Conservation (phyloP, 2,329 filamentous ascomycete genomes). For the Beauveria sp. region DNA sequence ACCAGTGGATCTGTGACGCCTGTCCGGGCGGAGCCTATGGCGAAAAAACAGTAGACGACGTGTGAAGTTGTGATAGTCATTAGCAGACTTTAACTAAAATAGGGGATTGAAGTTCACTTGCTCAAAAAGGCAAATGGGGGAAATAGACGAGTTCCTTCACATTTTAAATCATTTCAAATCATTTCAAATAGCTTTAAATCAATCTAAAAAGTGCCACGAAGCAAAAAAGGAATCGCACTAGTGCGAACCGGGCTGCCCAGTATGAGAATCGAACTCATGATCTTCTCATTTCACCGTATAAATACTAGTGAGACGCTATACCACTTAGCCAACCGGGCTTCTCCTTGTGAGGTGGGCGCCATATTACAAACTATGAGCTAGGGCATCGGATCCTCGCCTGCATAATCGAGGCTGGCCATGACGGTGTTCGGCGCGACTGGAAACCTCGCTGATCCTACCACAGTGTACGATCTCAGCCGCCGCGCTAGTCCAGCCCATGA, state of each 20-base stretch:
- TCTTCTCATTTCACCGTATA: conserved; percentile 21
- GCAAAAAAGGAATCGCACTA: conserved; percentile 2
- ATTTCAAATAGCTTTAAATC: too few species aligned
- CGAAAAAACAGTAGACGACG: background rate
- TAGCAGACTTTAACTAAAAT: too few species aligned
- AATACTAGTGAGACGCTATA: conserved; percentile 30
- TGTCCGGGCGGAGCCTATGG: background rate
- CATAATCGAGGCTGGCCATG: too few species aligned
- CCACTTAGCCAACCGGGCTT: conserved; percentile 27
- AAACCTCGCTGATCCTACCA: background rate
- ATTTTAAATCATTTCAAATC: too few species aligned
- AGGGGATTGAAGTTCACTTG: too few species aligned
- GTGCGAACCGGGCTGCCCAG: conserved; percentile 18
- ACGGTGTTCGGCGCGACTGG: background rate
- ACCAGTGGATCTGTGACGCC: conserved; percentile 12
- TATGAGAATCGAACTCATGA: conserved; percentile 28
- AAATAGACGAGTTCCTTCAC: too few species aligned
- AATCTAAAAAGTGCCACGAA: background rate
- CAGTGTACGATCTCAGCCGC: background rate
- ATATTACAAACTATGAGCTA: background rate
- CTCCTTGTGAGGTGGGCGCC: background rate
- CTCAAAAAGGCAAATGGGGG: too few species aligned
- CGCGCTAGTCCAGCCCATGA: conserved; percentile 1
- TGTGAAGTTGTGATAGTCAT: too few species aligned
- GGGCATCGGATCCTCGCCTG: background rate